These are phyloP conservation scores for Chrysochromulina parva DNA, from an alignment of 78 protist species.

Conservation along the genomic window DNA sequence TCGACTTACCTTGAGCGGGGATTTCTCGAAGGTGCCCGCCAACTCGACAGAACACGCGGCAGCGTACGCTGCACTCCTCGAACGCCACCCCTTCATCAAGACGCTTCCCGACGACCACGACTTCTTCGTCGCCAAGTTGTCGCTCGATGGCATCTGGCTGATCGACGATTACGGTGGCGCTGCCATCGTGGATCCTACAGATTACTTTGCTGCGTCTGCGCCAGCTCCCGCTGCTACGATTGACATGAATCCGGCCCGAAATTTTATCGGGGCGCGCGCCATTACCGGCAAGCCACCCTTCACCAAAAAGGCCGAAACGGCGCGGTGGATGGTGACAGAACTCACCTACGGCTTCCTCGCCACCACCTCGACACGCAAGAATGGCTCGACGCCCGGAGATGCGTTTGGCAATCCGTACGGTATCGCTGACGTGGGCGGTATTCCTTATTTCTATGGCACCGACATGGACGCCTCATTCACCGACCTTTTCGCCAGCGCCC, in stretches of 20 bases:
- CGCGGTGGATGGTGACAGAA: background rate
- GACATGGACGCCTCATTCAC: slow-evolving; percentile 2
- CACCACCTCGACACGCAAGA: background rate
- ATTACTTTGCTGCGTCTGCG: too few species aligned
- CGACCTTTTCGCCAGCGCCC: background rate
- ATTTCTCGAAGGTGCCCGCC: background rate
- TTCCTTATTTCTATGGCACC: background rate
- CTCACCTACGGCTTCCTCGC: background rate
- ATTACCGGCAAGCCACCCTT: too few species aligned
- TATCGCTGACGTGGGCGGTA: background rate
- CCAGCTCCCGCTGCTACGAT: too few species aligned
- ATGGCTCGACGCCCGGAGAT: background rate
- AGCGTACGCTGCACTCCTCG: background rate
- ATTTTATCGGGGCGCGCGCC: too few species aligned
- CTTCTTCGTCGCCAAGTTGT: background rate
- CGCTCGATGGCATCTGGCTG: background rate
- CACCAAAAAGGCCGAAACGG: background rate
- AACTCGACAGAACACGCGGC: background rate
- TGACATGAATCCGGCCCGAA: too few species aligned
- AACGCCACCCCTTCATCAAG: background rate
- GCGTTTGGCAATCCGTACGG: background rate
- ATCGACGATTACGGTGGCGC: slow-evolving; percentile 25
- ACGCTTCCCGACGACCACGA: background rate
- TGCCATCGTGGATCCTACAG: background rate
- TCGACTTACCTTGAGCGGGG: background rate